Evolutionary conservation across 768 basidiomycete species (phyloP).

Genomic region (Lactifluus subvellereus): DNA sequence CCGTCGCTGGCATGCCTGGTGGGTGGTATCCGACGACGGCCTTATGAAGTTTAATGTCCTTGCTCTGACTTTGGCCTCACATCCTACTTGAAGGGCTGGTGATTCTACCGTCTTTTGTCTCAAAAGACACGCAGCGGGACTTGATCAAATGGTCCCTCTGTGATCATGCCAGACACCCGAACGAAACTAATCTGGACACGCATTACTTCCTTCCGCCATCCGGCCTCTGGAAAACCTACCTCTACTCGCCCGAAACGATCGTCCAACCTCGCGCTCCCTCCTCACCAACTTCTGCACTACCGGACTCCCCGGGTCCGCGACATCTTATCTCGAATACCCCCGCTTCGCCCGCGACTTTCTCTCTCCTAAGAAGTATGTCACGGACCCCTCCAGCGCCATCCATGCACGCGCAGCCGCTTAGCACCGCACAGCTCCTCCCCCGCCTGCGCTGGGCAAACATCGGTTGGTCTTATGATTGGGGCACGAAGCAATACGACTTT

Average conservation of each 20-base stretch:
- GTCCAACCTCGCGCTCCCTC: constrained; percentile 45
- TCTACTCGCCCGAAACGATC: constrained; percentile 34
- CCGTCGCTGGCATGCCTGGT: constrained; percentile 49
- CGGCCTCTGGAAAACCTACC: constrained; percentile 71
- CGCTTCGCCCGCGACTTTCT: constrained; percentile 51
- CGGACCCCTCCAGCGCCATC: constrained; percentile 67
- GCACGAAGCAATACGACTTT: constrained; percentile 92
- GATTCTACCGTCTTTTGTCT: constrained; percentile 69
- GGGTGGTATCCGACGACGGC: not conserved
- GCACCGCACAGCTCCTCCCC: constrained; percentile 51
- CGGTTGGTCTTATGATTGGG: constrained; percentile 97
- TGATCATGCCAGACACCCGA: constrained; percentile 71
- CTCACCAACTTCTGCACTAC: constrained; percentile 22
- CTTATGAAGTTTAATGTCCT: not conserved
- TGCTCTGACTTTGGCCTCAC: constrained; percentile 5
- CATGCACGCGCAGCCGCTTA: constrained; percentile 43
- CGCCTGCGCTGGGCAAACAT: constrained; percentile 95
- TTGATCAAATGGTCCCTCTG: constrained; percentile 69
- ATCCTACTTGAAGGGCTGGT: constrained; percentile 62
- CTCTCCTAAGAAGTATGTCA: constrained; percentile 45
- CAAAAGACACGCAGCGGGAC: constrained; percentile 53
- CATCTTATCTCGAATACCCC: constrained; percentile 69
- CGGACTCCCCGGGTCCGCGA: constrained; percentile 47
- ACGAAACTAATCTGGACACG: constrained; percentile 84
- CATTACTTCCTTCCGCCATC: constrained; percentile 73